phyloP scores from a whole-genome alignment of 2,329 filamentous ascomycete genomes.

The Aureobasidium sp. region DNA sequence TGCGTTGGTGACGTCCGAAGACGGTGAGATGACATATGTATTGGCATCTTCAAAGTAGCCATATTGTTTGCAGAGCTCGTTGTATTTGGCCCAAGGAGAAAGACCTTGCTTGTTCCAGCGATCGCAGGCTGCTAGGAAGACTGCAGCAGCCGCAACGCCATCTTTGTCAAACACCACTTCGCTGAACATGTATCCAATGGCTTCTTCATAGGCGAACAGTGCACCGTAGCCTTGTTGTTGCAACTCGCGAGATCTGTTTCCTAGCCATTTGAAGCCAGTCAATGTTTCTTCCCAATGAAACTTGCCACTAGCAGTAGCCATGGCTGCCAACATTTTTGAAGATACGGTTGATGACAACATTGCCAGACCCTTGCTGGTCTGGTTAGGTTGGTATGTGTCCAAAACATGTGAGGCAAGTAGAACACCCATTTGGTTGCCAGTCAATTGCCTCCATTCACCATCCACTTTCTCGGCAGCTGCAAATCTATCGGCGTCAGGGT shows the following conservation, averaged over 20 bases:
- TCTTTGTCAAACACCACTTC: conserved; percentile 59
- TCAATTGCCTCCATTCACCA: conserved; percentile 54
- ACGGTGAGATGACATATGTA: conserved; percentile 56
- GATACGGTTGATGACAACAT: conserved; percentile 60
- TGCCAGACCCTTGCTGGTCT: conserved; percentile 32
- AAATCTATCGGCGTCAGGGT: conserved; percentile 60
- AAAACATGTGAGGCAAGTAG: conserved; percentile 53
- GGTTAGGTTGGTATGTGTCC: conserved; percentile 37
- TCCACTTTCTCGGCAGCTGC: conserved; percentile 53
- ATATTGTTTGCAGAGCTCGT: conserved; percentile 49
- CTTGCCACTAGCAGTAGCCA: conserved; percentile 42
- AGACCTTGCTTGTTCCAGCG: conserved; percentile 47
- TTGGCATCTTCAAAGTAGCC: conserved; percentile 59
- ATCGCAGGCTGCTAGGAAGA: conserved; percentile 51
- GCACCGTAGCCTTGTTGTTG: conserved; percentile 40
- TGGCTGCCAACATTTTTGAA: conserved; percentile 53
- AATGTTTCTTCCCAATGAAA: conserved; percentile 55
- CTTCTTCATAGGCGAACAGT: conserved; percentile 58
- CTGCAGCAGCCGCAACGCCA: conserved; percentile 52
- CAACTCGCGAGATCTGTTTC: conserved; percentile 52
- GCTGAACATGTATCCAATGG: conserved; percentile 61
- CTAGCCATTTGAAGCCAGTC: conserved; percentile 64
- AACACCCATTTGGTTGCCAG: conserved; percentile 58
- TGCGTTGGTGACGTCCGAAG: conserved; percentile 43
- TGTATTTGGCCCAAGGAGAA: conserved; percentile 52